Conservation (phyloP, 2,329 filamentous ascomycete genomes). For the Fusarium armeniacum region DNA sequence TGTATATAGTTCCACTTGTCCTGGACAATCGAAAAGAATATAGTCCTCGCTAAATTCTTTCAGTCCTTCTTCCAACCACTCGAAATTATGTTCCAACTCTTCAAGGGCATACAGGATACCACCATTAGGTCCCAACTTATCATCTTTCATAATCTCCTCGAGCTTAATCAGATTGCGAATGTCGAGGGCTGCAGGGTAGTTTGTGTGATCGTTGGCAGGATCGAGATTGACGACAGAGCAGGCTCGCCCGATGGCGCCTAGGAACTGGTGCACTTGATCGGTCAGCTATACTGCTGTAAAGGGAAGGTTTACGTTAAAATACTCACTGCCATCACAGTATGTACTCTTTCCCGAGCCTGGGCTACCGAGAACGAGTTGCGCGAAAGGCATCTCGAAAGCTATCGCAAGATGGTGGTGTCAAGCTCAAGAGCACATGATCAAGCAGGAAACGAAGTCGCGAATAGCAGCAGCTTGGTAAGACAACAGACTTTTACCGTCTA, state of each 20-base stretch:
- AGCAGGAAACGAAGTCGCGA: constrained; percentile 3
- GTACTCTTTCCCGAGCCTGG: constrained; percentile 97
- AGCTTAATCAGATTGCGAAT: constrained; percentile 90
- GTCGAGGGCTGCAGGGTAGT: constrained; percentile 90
- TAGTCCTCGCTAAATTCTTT: constrained; percentile 90
- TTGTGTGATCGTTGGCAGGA: constrained; percentile 93
- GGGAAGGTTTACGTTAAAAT: rapidly evolving
- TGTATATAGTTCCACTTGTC: constrained; percentile 96
- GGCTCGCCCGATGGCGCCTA: constrained; percentile 93
- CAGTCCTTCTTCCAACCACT: constrained; percentile 88
- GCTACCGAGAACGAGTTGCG: constrained; percentile 90
- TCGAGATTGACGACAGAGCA: constrained; percentile 97
- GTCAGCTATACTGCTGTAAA: constrained; percentile 8
- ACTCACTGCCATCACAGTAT: constrained; percentile 92
- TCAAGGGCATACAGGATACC: constrained; percentile 94
- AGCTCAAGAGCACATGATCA: constrained; percentile 49
- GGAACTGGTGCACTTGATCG: constrained; percentile 88
- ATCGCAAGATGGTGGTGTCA: constrained; percentile 17
- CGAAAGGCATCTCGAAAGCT: constrained; percentile 67
- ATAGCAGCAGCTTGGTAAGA: constrained; percentile 5
- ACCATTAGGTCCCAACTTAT: constrained; percentile 91
- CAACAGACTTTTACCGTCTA: constrained; percentile 28
- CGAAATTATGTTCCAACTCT: constrained; percentile 92
- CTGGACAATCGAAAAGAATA: constrained; percentile 94
- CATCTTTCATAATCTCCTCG: constrained; percentile 94